Evolutionary conservation across 176 grass and related monocot genomes (phyloP), one percentile per base, ranked within the genome.

Genomic region (Carex kokanica): DNA sequence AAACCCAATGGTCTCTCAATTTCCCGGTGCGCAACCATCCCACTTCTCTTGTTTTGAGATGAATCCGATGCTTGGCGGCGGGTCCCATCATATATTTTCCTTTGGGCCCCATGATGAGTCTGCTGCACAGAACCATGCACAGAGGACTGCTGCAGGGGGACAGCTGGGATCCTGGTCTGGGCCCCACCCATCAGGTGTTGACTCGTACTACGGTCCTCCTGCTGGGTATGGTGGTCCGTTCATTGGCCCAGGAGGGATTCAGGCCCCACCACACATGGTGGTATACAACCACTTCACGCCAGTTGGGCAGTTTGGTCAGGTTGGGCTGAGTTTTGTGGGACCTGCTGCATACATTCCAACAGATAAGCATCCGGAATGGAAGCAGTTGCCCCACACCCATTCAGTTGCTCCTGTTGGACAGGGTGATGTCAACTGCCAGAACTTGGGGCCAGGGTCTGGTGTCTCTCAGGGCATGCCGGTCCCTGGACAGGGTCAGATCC

Each of bases 281-380:
- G 89, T 99, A 36, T 99, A 99, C 85, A 99, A 95, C 65, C 96
- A 99, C 81, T 99, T 99, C 11, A 78, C 92, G 60, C 93, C 92
- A 52, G 89, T 98, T 49, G 92, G 96, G 59, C 96, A 95, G 51
- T 95, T 95, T 85, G 86, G 91, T 83, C 96, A 99, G 87, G 83
- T 99, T 74, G 96, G 96, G 32, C 86, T 99, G 87, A 90, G 93
- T 90, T 99, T 93, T 79, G 94, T 99, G 88, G 96, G 91, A 34
- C 43, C 93, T 53, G 88, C 96, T 82, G 10, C 80, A 24, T 99
- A 93, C 87, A 91, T 99, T 66, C 89, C 93, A 85, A 73, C 86
- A 78, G 96, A 94, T n/a, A 99, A 93, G 74, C 93, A 99, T 78
- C 70, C 92, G 69, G 93, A 99, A 49, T 95, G 93, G 96, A 99